phyloP scores from a whole-genome alignment of 2,329 filamentous ascomycete species.

The Raffaelea albimanens region DNA sequence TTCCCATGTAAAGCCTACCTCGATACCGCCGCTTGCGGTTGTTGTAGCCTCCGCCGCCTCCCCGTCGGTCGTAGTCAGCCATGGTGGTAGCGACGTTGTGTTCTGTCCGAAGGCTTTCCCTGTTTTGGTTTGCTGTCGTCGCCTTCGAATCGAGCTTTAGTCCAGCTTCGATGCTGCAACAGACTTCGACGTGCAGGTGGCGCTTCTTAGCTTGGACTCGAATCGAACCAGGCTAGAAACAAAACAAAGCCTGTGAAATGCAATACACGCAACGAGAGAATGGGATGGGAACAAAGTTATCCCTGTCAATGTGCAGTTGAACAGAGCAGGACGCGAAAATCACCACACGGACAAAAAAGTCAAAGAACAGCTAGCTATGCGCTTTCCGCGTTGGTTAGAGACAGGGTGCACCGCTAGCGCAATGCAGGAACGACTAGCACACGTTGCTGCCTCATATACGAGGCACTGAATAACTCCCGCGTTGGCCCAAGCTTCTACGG shows the following conservation, averaged over 20 bases:
- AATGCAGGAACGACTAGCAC: no score
- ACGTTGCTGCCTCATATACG: neutral
- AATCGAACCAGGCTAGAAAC: no score
- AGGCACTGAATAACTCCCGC: neutral
- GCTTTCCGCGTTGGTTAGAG: no score
- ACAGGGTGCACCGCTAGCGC: no score
- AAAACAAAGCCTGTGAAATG: neutral
- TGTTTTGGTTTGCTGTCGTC: neutral
- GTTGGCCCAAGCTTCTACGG: no score
- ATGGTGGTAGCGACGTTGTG: slow-evolving; percentile 21
- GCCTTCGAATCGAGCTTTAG: no score
- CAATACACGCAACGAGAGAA: neutral
- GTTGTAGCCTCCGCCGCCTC: slow-evolving; percentile 24
- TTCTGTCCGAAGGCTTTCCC: neutral
- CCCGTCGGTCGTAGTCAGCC: slow-evolving; percentile 47
- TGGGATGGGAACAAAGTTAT: neutral
- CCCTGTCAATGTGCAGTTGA: no score
- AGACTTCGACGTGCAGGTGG: no score
- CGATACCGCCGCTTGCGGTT: slow-evolving; percentile 66
- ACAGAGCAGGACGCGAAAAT: slow-evolving; percentile 2
- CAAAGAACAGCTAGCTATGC: no score
- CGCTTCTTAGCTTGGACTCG: no score
- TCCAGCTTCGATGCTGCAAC: no score
- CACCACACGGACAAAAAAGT: no score
- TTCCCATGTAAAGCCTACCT: slow-evolving; percentile 44